A percentile compares a stretch with the other conserved stretches of the same genome.
These are phyloP conservation scores for Ophiosphaerella narmari DNA, from an alignment of 2,329 filamentous ascomycete genomes.

Conservation along the genomic window DNA sequence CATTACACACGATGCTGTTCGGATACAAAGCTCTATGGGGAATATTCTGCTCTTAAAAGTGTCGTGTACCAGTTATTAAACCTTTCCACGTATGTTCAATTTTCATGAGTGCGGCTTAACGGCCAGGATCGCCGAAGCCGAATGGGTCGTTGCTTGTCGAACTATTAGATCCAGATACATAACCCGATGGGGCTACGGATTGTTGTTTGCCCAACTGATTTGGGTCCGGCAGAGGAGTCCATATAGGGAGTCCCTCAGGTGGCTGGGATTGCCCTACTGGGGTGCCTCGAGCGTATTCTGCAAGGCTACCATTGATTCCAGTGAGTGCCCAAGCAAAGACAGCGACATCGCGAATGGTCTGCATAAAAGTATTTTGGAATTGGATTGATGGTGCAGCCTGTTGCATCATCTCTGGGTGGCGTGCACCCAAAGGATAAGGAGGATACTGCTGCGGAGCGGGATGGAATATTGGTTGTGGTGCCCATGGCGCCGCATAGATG, in stretches of 20 bases:
- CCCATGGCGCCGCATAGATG: constrained; percentile 82
- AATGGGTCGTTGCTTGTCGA: constrained; percentile 41
- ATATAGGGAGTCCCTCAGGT: constrained; percentile 63
- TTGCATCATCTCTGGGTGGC: constrained; percentile 52
- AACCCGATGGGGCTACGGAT: constrained; percentile 41
- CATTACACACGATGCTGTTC: too few species aligned
- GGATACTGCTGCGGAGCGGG: constrained; percentile 46
- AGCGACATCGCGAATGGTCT: constrained; percentile 79
- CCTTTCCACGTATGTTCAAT: background rate
- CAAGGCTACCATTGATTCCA: constrained; percentile 77
- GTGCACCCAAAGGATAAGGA: constrained; percentile 42
- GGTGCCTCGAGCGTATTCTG: constrained; percentile 65
- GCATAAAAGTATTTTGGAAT: constrained; percentile 67
- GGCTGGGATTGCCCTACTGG: constrained; percentile 69
- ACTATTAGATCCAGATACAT: constrained; percentile 39
- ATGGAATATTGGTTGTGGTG: constrained; percentile 63
- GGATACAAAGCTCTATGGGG: too few species aligned
- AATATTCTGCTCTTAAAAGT: too few species aligned
- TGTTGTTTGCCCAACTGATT: constrained; percentile 21
- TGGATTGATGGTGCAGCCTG: constrained; percentile 53
- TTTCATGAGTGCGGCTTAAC: constrained; percentile 10
- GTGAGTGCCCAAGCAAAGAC: constrained; percentile 86
- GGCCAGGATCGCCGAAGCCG: constrained; percentile 44
- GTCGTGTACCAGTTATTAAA: background rate
- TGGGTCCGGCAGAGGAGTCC: constrained; percentile 48